Evolutionary conservation across 768 basidiomycete species (phyloP).

Genomic region (Amanita polypyramis): DNA sequence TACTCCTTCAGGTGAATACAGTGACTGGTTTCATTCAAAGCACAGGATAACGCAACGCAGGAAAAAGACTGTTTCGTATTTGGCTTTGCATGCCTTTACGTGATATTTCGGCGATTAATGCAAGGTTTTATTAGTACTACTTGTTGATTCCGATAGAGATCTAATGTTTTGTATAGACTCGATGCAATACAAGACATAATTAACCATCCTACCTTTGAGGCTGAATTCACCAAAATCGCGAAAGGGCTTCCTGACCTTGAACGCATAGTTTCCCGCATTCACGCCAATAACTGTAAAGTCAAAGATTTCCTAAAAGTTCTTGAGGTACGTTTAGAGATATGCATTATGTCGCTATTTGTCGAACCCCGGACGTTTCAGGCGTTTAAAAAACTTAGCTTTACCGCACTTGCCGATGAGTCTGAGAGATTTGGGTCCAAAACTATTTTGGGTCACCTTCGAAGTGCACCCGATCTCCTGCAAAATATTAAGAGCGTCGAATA

Average conservation of each 20-base stretch:
- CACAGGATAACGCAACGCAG: conserved; percentile 24
- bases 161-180: conserved; percentile 38
- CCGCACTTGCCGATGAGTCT: conserved; percentile 48
- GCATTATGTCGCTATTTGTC: background rate
- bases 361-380: conserved; percentile 30
- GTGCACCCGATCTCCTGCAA: conserved; percentile 69
- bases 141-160: background rate
- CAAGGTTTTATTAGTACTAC: conserved; percentile 40
- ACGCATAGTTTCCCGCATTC: conserved; percentile 89
- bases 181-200: conserved; percentile 94
- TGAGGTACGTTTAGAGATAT: conserved; percentile 29
- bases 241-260: conserved; percentile 88
- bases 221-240: conserved; percentile 61
- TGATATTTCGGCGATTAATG: conserved; percentile 76
- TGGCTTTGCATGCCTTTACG: conserved; percentile 94
- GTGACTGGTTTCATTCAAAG: background rate
- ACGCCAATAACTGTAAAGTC: conserved; percentile 83
- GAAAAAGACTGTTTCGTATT: conserved; percentile 91
- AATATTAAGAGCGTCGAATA: conserved; percentile 63
- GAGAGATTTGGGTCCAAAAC: conserved; percentile 71
- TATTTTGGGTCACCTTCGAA: conserved; percentile 63
- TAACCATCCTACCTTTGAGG: conserved; percentile 65
- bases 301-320: conserved; percentile 84
- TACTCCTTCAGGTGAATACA: conserved; percentile 76
- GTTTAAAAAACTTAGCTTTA: conserved; percentile 65